phyloP scores from a whole-genome alignment of 148 eudicot genomes.

The Nyssa sinensis region DNA sequence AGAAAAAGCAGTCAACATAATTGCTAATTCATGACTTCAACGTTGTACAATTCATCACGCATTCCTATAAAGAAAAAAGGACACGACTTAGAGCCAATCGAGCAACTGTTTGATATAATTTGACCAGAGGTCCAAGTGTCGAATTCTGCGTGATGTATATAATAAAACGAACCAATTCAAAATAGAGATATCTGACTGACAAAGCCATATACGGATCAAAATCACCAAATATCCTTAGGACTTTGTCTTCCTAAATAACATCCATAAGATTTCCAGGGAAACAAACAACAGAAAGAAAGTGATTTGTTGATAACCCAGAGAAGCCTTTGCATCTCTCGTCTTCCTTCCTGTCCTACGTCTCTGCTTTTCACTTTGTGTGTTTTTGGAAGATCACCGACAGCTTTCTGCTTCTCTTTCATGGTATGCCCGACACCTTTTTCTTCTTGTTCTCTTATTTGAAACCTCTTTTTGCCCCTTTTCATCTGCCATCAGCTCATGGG shows the following conservation, averaged over 20 bases:
- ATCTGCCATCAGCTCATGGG: not conserved
- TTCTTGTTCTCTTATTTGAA: not conserved
- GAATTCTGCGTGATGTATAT: not conserved
- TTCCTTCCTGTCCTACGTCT: not conserved
- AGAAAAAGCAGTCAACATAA: no score
- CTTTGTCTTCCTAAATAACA: not conserved
- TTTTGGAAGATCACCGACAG: slow-evolving; percentile 8
- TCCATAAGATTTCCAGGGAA: not conserved
- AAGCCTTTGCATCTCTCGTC: not conserved
- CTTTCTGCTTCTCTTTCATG: slow-evolving; percentile 18
- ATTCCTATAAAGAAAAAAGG: no score
- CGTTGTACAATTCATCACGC: no score
- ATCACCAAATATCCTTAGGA: not conserved
- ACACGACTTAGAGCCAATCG: no score
- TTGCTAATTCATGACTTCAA: no score
- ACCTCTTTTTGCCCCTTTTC: not conserved
- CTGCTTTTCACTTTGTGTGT: not conserved
- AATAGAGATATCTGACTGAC: not conserved
- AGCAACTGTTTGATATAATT: no score
- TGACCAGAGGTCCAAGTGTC: not conserved
- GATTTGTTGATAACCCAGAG: not conserved
- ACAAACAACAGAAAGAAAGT: not conserved
- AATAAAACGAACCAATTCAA: not conserved
- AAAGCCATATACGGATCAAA: not conserved
- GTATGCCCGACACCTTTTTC: slow-evolving; percentile 13